Evolutionary conservation across 2,329 filamentous ascomycete genomes (phyloP).

Genomic region (Hypoxylon sp.): DNA sequence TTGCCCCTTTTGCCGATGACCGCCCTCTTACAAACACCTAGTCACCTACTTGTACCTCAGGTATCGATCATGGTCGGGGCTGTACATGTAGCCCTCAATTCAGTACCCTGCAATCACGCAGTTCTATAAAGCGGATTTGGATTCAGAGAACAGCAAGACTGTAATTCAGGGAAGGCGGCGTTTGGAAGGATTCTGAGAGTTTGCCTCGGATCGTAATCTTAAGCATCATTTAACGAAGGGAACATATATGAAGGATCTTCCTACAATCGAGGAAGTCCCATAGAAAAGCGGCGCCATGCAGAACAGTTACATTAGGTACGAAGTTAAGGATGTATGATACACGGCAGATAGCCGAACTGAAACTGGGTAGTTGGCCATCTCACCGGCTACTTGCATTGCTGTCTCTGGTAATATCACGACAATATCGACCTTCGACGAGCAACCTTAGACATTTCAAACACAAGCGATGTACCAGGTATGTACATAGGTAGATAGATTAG

Average conservation of each 20-base stretch:
- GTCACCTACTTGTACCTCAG: neutral
- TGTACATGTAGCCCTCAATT: neutral
- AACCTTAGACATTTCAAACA: constrained; percentile 15
- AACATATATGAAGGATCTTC: constrained; percentile 15
- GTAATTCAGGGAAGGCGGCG: neutral
- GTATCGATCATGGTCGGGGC: neutral
- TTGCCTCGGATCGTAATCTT: neutral
- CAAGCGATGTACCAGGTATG: constrained; percentile 1
- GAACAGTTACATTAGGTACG: neutral
- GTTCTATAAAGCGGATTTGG: neutral
- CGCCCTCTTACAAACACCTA: constrained; percentile 19
- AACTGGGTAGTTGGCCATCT: constrained; percentile 25
- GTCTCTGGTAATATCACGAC: constrained; percentile 17
- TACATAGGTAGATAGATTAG: neutral
- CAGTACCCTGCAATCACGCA: neutral
- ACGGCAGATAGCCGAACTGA: constrained; percentile 30
- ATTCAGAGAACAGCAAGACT: neutral
- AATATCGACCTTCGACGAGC: neutral
- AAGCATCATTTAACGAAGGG: neutral
- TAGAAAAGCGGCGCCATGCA: constrained; percentile 7
- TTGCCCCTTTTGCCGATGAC: constrained; percentile 15
- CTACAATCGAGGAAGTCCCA: constrained; percentile 9
- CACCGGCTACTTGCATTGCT: constrained; percentile 34
- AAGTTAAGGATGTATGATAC: constrained; percentile 22
- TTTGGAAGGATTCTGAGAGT: constrained; percentile 3